Percentiles rank a stretch among this genome's conserved stretches.
Conservation (phyloP, 176 grass and related monocot species). For the Echinochloa phyllopogon region DNA sequence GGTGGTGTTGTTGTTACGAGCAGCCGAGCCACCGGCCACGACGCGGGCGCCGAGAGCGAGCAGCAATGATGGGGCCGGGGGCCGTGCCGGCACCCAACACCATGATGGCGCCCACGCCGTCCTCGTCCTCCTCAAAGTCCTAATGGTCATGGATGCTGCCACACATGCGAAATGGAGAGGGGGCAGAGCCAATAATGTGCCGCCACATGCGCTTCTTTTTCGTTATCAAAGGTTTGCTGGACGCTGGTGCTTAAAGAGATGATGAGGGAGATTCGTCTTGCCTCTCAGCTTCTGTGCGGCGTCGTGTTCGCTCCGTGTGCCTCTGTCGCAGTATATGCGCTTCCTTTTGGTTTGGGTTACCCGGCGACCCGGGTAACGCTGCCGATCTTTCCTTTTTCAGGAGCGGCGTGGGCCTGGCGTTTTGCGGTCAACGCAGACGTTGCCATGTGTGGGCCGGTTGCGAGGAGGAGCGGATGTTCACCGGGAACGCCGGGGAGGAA, state of each 20-base stretch:
- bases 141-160: neutral
- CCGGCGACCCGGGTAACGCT: constrained; percentile 8
- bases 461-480: neutral
- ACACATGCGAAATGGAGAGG: neutral
- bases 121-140: too few relatives aligned
- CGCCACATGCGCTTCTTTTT: neutral
- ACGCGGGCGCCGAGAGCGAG: neutral
- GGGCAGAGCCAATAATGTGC: constrained; percentile 18
- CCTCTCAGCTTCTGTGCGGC: neutral
- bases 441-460: neutral
- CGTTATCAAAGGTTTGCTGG: neutral
- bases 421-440: neutral
- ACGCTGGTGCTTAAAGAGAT: neutral
- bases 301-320: neutral
- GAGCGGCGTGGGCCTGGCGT: constrained; percentile 4
- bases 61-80: neutral
- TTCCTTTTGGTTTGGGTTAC: neutral
- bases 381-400: constrained; percentile 23
- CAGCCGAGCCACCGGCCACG: neutral
- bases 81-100: neutral
- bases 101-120: constrained; percentile 30
- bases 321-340: neutral
- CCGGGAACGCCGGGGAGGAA: neutral
- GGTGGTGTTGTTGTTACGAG: neutral
- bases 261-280: neutral